Evolutionary conservation across 2,329 filamentous ascomycete genomes (phyloP), one percentile per base, ranked within the genome.

Genomic region (Pestalotiopsis sp.): DNA sequence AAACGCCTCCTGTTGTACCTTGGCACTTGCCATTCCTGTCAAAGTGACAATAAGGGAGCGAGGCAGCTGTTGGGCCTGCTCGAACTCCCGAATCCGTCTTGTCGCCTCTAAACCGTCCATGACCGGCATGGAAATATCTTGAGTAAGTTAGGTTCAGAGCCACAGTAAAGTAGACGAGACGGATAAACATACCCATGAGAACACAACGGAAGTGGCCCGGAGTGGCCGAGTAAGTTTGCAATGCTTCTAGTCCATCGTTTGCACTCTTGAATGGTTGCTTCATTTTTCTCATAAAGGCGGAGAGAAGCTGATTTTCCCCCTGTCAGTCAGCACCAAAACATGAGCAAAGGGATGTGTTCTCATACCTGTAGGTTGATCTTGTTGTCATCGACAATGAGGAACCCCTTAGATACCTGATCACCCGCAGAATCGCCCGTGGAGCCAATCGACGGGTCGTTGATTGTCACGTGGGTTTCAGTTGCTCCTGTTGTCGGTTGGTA

Each of bases 1-100:
- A 69, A 83, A 82, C 0, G 84, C 83, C 68, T 85, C 83, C 68
- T 83, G 79, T 61, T 84, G 79, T 4, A 81, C 82, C 27, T 79
- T 80, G 0, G 78, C 77, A 60, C 81, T 82, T 0, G 82, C 83
- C 6, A 84, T 76, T 2, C 83, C 83, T 0, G 83, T 84, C 7
- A 86, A 73, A 0, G 83, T 83, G 36, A 85, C 82, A 39, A 85
- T 80, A 0, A 79, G 79, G 1, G 81, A 79, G 1, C 81, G 81
- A 1, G 74, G 68, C 0, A 82, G 72, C 0, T 76, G 75, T 39
- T 78, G 74, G 1, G 81, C 76, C 12, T 78, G 77, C 71, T 85
- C 83, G 25, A 82, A 76, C 0, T 78, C 74, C 11, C 83, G 78
- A 31, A 85, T 84, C 66, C 76, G 76, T 4, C 77, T 75, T n/a